Percentiles rank a stretch among this genome's conserved stretches.
Conservation (phyloP, 2,329 filamentous ascomycete genomes). For the Claviceps fusiformis region DNA sequence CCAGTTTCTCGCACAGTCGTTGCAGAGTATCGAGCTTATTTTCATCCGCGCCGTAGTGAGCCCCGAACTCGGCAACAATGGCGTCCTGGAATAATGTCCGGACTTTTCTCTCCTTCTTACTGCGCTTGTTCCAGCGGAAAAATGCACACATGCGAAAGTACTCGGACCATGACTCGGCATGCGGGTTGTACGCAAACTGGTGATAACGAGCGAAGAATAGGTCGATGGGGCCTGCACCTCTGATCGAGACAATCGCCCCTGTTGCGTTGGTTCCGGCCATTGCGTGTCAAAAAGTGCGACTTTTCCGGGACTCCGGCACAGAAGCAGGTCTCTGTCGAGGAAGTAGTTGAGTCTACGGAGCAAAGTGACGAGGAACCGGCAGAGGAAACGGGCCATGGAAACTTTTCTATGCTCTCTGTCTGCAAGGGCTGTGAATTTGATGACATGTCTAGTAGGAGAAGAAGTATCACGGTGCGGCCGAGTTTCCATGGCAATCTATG, state of each 20-base stretch:
- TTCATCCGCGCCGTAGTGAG: not conserved
- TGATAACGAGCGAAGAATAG: not conserved
- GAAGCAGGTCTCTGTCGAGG: not conserved
- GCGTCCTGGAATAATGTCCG: not conserved
- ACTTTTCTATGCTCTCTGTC: not conserved
- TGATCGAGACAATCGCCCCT: too few relatives aligned
- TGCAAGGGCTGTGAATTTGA: not conserved
- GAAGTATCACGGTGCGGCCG: not conserved
- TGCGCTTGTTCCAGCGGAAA: not conserved
- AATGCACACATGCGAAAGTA: not conserved
- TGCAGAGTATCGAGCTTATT: slow-evolving; percentile 1
- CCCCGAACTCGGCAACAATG: not conserved
- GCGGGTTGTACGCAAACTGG: not conserved
- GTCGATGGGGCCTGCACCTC: not conserved
- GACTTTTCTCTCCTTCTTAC: not conserved
- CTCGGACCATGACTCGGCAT: not conserved
- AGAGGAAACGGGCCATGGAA: not conserved
- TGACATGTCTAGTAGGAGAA: not conserved
- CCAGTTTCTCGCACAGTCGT: not conserved
- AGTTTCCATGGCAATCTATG: not conserved
- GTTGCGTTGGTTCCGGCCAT: too few relatives aligned
- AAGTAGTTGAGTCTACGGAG: too few relatives aligned
- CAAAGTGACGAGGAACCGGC: not conserved
- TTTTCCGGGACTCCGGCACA: too few relatives aligned
- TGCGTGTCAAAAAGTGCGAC: too few relatives aligned